Evolutionary conservation across 345 rosid species (phyloP).

Genomic region (Aurinia saxatilis): DNA sequence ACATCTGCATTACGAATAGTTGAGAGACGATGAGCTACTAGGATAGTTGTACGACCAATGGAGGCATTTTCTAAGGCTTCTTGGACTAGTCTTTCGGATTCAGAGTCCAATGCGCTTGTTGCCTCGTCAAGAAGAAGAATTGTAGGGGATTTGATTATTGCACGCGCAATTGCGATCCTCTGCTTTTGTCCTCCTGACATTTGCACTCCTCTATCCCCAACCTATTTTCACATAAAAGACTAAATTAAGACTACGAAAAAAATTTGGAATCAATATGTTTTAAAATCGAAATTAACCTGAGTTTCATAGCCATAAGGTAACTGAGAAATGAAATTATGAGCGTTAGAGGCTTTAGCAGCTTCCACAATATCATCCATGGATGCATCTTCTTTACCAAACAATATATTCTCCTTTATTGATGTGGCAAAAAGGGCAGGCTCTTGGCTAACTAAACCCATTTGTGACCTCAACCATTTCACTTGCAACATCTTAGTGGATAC

Average conservation of each 20-base stretch:
- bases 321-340: constrained; percentile 55
- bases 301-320: constrained; percentile 67
- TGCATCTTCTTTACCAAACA: constrained; percentile 69
- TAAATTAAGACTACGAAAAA: background rate
- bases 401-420: constrained; percentile 63
- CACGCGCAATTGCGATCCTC: constrained; percentile 70
- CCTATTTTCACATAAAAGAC: constrained; percentile 28
- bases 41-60: constrained; percentile 57
- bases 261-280: background rate
- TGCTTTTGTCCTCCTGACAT: constrained; percentile 89
- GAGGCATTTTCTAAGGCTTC: constrained; percentile 62
- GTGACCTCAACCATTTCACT: constrained; percentile 80
- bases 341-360: constrained; percentile 66
- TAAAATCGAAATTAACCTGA: constrained; percentile 36
- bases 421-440: constrained; percentile 76
- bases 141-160: constrained; percentile 59
- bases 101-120: constrained; percentile 74
- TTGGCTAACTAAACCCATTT: constrained; percentile 72
- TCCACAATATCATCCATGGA: constrained; percentile 43
- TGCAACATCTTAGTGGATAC: constrained; percentile 46
- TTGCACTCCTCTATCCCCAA: constrained; percentile 73
- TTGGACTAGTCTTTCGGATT: constrained; percentile 64
- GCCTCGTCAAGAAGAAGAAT: constrained; percentile 77
- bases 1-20: constrained; percentile 56
- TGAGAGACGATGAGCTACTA: constrained; percentile 74